These are phyloP conservation scores for Debaryomyces robertsiae DNA, from an alignment of 1,139 yeast genomes.

Conservation along the genomic window DNA sequence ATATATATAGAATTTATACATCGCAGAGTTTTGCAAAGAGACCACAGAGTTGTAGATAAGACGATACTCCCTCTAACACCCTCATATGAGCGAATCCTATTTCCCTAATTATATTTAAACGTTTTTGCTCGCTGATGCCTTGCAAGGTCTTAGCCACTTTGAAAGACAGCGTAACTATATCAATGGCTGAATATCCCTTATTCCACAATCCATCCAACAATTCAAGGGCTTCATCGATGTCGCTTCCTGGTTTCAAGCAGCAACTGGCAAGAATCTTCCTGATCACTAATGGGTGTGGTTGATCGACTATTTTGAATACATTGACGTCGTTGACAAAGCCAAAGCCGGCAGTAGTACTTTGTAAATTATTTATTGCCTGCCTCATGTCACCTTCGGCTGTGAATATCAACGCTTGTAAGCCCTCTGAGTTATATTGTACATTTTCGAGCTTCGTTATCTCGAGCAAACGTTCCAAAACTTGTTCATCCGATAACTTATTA, in stretches of 20 bases:
- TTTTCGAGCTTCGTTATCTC: slow-evolving; percentile 72
- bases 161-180: slow-evolving; percentile 87
- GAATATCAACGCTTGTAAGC: slow-evolving; percentile 90
- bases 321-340: slow-evolving; percentile 86
- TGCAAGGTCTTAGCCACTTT: slow-evolving; percentile 79
- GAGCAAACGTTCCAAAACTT: slow-evolving; percentile 74
- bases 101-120: slow-evolving; percentile 78
- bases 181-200: slow-evolving; percentile 92
- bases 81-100: slow-evolving; percentile 93
- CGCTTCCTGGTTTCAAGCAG: slow-evolving; percentile 36
- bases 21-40: slow-evolving; percentile 67
- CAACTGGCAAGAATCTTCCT: slow-evolving; percentile 67
- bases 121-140: slow-evolving; percentile 62
- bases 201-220: slow-evolving; percentile 74
- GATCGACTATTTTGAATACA: slow-evolving; percentile 93
- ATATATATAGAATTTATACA: slow-evolving; percentile 9
- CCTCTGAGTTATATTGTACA: slow-evolving; percentile 84
- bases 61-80: slow-evolving; percentile 88
- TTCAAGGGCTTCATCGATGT: slow-evolving; percentile 69
- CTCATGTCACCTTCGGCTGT: slow-evolving; percentile 99
- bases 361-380: slow-evolving; percentile 92
- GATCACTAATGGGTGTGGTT: slow-evolving; percentile 91
- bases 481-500: slow-evolving; percentile 78
- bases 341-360: slow-evolving; percentile 93
- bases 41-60: slow-evolving; percentile 84